A percentile compares a stretch with the other conserved stretches of the same genome.
Conservation (phyloP, 768 basidiomycete genomes). For the Tricholoma matsutake region DNA sequence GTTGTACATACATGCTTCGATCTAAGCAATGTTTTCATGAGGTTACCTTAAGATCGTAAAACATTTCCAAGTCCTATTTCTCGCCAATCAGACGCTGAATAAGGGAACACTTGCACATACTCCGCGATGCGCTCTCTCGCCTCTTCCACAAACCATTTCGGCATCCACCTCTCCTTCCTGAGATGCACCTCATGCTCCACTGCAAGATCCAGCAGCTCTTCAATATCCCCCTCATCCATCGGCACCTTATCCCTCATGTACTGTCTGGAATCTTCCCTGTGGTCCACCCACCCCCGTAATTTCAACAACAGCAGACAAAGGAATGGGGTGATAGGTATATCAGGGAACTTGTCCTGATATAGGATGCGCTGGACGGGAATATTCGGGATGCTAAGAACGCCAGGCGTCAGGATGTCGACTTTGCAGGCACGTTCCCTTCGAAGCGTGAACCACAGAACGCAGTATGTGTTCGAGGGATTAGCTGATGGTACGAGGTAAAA, state of each 20-base stretch:
- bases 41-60: neutral
- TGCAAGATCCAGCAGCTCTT: conserved; percentile 37
- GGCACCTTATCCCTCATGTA: conserved; percentile 36
- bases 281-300: conserved; percentile 41
- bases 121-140: conserved; percentile 21
- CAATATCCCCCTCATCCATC: conserved; percentile 40
- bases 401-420: conserved; percentile 38
- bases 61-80: conserved; percentile 7
- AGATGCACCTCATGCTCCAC: conserved; percentile 19
- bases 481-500: conserved; percentile 38
- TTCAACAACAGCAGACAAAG: conserved; percentile 38
- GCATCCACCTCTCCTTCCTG: conserved; percentile 26
- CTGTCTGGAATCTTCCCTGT: conserved; percentile 25
- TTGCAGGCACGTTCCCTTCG: conserved; percentile 25
- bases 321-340: conserved; percentile 38
- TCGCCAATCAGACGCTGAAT: conserved; percentile 3
- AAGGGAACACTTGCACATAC: conserved; percentile 16
- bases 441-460: conserved; percentile 38
- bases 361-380: conserved; percentile 23
- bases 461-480: conserved; percentile 37
- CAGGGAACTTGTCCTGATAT: conserved; percentile 15
- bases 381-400: conserved; percentile 33
- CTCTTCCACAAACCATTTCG: conserved; percentile 25
- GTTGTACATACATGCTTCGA: no score
- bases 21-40: no score